phyloP scores from a whole-genome alignment of 148 eudicot species.

The Polygonum aviculare region DNA sequence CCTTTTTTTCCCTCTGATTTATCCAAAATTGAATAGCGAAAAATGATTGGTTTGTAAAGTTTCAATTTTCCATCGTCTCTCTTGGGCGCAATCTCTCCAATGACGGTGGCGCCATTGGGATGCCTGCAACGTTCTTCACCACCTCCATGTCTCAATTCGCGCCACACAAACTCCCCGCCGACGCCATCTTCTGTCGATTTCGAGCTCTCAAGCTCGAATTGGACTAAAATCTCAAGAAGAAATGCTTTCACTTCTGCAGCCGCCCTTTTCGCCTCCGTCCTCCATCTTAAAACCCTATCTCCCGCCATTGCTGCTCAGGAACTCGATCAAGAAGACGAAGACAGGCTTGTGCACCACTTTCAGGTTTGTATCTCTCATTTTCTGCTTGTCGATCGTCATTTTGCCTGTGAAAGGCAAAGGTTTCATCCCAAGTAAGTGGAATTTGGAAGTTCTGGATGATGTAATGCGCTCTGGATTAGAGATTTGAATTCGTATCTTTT shows the following conservation, averaged over 20 bases:
- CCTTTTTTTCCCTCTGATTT: not conserved
- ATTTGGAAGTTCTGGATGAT: not conserved
- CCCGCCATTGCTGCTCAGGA: constrained; percentile 42
- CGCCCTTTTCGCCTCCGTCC: constrained; percentile 1
- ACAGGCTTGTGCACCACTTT: constrained; percentile 46
- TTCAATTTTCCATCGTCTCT: not conserved
- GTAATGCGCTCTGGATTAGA: not conserved
- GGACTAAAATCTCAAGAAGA: not conserved
- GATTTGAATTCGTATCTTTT: no score
- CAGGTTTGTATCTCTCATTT: constrained; percentile 32
- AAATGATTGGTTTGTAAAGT: constrained; percentile 6
- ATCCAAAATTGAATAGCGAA: not conserved
- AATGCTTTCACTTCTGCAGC: not conserved
- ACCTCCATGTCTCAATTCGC: constrained; percentile 9
- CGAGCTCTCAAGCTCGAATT: not conserved
- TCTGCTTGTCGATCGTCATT: not conserved
- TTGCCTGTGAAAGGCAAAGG: not conserved
- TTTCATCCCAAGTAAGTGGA: not conserved
- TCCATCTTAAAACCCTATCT: constrained; percentile 3
- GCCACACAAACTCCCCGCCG: not conserved
- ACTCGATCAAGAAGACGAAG: constrained; percentile 53
- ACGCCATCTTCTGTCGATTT: not conserved
- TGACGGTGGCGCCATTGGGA: constrained; percentile 9
- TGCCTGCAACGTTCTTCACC: constrained; percentile 7
- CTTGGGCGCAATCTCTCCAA: constrained; percentile 6